Conservation (phyloP, 2,329 filamentous ascomycete genomes). For the Acephala macrosclerotiorum region DNA sequence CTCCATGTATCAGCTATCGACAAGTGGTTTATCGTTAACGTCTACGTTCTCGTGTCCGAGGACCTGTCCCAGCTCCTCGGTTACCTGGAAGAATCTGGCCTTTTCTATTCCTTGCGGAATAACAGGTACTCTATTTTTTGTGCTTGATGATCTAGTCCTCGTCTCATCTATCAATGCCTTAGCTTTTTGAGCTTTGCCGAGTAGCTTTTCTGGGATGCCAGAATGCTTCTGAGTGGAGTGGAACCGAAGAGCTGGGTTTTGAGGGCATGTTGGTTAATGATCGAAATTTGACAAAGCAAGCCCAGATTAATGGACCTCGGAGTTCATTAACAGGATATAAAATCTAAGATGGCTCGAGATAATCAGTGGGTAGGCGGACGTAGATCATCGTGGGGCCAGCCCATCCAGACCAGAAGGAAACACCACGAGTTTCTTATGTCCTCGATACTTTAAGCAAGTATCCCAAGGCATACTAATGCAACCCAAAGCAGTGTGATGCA, state of each 20-base stretch:
- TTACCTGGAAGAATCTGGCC: slow-evolving; percentile 45
- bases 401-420: too few relatives aligned
- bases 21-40: slow-evolving; percentile 50
- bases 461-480: too few relatives aligned
- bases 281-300: too few relatives aligned
- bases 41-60: slow-evolving; percentile 50
- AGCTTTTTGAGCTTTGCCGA: slow-evolving; percentile 47
- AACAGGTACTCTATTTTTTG: slow-evolving; percentile 44
- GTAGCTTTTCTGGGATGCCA: slow-evolving; percentile 48
- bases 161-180: slow-evolving; percentile 47
- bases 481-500: too few relatives aligned
- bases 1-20: slow-evolving; percentile 48
- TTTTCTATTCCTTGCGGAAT: slow-evolving; percentile 50
- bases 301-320: too few relatives aligned
- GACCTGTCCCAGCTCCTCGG: slow-evolving; percentile 47
- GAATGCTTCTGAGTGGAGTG: slow-evolving; percentile 48
- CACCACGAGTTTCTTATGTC: background rate
- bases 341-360: too few relatives aligned
- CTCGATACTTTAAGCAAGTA: too few relatives aligned
- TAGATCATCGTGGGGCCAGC: too few relatives aligned
- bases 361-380: too few relatives aligned
- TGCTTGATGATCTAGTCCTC: slow-evolving; percentile 43
- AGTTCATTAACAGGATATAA: too few relatives aligned
- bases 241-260: slow-evolving; percentile 19
- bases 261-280: background rate